phyloP scores from a whole-genome alignment of 768 basidiomycete species.

The Leccinum subgranulosum region DNA sequence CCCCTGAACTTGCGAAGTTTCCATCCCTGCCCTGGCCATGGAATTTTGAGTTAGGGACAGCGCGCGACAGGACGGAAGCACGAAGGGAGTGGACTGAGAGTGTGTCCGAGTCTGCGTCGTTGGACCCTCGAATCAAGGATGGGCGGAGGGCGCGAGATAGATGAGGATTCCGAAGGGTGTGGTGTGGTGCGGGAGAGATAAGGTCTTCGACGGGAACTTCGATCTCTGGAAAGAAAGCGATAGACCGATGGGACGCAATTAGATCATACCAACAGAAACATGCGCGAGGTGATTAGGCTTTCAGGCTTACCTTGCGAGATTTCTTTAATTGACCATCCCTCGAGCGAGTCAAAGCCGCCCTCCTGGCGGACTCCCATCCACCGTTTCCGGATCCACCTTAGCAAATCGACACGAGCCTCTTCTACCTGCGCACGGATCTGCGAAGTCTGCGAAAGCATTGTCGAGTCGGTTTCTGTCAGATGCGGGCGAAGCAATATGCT shows the following conservation, averaged over 20 bases:
- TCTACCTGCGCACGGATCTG: conserved; percentile 72
- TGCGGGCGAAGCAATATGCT: conserved; percentile 69
- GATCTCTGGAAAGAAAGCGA: conserved; percentile 50
- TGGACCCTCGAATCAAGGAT: conserved; percentile 25
- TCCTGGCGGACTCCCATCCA: conserved; percentile 75
- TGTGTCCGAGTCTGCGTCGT: conserved; percentile 37
- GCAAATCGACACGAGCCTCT: conserved; percentile 44
- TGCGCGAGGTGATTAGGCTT: background rate
- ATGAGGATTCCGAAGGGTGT: conserved; percentile 23
- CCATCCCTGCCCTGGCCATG: conserved; percentile 23
- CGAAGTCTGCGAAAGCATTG: conserved; percentile 68
- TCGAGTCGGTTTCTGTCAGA: conserved; percentile 50
- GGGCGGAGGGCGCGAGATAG: conserved; percentile 28
- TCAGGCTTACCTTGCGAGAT: conserved; percentile 43
- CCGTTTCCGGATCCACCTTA: conserved; percentile 69
- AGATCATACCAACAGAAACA: background rate
- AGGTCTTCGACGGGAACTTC: conserved; percentile 80
- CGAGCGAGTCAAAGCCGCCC: conserved; percentile 80
- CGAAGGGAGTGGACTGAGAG: conserved; percentile 47
- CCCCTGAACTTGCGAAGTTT: conserved; percentile 24
- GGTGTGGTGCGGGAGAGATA: conserved; percentile 41
- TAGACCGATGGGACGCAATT: background rate
- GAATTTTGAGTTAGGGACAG: conserved; percentile 22
- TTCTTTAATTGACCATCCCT: conserved; percentile 86
- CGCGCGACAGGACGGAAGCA: conserved; percentile 39